Conservation (phyloP, 108 stramenopile genomes). For the Cyclotella atomus region DNA sequence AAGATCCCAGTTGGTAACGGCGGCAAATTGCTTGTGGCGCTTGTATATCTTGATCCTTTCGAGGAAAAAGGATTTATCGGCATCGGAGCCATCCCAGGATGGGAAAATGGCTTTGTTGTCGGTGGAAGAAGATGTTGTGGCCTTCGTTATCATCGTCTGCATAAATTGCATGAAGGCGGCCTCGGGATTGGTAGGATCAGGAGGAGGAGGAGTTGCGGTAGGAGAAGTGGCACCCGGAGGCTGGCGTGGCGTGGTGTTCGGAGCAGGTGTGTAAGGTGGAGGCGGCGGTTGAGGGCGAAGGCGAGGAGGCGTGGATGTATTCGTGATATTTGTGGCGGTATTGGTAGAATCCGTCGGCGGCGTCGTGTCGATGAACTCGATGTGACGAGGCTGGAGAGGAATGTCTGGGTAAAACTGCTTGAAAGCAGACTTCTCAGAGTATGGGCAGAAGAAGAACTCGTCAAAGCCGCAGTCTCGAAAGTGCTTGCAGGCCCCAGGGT, state of each 20-base stretch:
- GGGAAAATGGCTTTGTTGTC: background rate
- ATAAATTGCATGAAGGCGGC: too few species aligned
- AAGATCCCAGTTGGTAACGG: background rate
- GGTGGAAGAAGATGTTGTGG: background rate
- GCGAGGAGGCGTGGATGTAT: background rate
- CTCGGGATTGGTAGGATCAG: too few species aligned
- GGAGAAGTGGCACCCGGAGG: background rate
- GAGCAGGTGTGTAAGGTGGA: too few species aligned
- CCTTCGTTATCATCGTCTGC: background rate
- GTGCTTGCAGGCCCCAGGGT: background rate
- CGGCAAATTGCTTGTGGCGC: background rate
- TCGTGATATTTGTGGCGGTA: background rate
- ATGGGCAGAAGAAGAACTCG: background rate
- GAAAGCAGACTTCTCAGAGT: background rate
- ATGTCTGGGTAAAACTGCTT: background rate
- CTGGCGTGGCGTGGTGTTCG: background rate
- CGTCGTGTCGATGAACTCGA: background rate
- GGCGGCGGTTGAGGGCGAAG: too few species aligned
- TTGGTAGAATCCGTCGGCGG: too few species aligned
- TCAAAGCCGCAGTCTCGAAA: background rate
- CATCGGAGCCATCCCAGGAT: background rate
- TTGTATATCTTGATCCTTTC: background rate
- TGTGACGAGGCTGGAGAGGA: background rate
- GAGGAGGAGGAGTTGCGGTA: too few species aligned
- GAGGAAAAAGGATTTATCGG: background rate